Evolutionary conservation across 2,329 filamentous ascomycete genomes (phyloP).

Genomic region (Cyphellophora europaea): DNA sequence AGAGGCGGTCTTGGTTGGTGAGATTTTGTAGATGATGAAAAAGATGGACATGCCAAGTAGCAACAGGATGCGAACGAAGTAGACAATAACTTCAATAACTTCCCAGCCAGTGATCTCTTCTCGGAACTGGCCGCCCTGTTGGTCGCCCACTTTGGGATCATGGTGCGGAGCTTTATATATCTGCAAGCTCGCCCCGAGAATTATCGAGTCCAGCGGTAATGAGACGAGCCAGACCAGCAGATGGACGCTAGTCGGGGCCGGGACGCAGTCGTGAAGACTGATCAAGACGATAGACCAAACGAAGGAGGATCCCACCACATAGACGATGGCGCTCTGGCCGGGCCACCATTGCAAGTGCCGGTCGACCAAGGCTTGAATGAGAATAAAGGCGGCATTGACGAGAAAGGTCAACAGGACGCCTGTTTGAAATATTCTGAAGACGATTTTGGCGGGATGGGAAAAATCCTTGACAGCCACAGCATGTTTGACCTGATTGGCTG

Average conservation of each 20-base stretch:
- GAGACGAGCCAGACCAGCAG: slow-evolving; percentile 69
- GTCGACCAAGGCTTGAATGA: slow-evolving; percentile 61
- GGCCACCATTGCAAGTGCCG: slow-evolving; percentile 70
- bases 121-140: slow-evolving; percentile 31
- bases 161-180: slow-evolving; percentile 61
- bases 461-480: slow-evolving; percentile 43
- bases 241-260: slow-evolving; percentile 72
- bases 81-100: slow-evolving; percentile 40
- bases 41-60: slow-evolving; percentile 52
- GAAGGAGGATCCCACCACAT: slow-evolving; percentile 75
- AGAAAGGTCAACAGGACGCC: slow-evolving; percentile 66
- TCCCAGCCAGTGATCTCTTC: slow-evolving; percentile 33
- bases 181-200: slow-evolving; percentile 59
- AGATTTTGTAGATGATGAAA: slow-evolving; percentile 46
- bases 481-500: slow-evolving; percentile 39
- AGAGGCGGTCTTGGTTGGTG: slow-evolving; percentile 25
- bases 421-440: slow-evolving; percentile 67
- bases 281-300: slow-evolving; percentile 79
- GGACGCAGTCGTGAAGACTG: slow-evolving; percentile 72
- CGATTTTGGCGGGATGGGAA: slow-evolving; percentile 55
- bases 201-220: slow-evolving; percentile 60
- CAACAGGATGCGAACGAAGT: slow-evolving; percentile 58
- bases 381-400: slow-evolving; percentile 63
- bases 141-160: slow-evolving; percentile 47
- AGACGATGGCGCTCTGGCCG: slow-evolving; percentile 68